A percentile compares a stretch with the other conserved stretches of the same genome.
Conservation (phyloP, 768 basidiomycete species). For the Suillus placidus region DNA sequence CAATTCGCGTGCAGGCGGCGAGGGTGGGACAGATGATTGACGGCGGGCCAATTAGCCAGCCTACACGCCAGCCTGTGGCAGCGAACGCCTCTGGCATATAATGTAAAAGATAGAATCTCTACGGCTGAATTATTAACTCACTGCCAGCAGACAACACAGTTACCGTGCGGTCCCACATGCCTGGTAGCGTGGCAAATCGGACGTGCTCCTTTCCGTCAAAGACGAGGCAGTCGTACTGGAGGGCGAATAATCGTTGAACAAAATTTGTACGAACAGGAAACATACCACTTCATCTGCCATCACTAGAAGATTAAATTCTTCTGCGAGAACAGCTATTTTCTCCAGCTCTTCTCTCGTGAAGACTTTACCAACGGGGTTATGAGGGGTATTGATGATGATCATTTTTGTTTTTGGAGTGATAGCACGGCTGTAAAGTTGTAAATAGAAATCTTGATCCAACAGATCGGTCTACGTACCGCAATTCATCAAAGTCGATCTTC, state of each 20-base stretch:
- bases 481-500: constrained; percentile 88
- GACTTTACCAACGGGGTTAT: constrained; percentile 98
- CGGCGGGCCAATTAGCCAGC: constrained; percentile 90
- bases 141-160: constrained; percentile 96
- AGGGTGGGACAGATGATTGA: constrained; percentile 85
- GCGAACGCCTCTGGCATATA: constrained; percentile 80
- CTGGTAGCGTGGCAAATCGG: constrained; percentile 91
- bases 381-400: constrained; percentile 94
- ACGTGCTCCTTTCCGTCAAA: constrained; percentile 89
- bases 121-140: constrained; percentile 40
- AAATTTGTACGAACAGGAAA: background rate
- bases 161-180: constrained; percentile 98
- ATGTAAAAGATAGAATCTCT: constrained; percentile 6
- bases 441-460: background rate
- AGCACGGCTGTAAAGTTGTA: constrained; percentile 54
- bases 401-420: constrained; percentile 91
- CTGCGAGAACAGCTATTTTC: constrained; percentile 81
- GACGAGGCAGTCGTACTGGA: constrained; percentile 89
- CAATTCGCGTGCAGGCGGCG: constrained; percentile 90
- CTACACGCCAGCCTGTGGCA: constrained; percentile 96
- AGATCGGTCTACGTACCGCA: constrained; percentile 53
- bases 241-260: background rate
- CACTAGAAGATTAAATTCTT: constrained; percentile 90
- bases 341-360: constrained; percentile 85
- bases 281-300: constrained; percentile 96